Evolutionary conservation across 2,329 filamentous ascomycete species (phyloP), one percentile per base, ranked within the genome.

Genomic region (Monosporascus sp.): DNA sequence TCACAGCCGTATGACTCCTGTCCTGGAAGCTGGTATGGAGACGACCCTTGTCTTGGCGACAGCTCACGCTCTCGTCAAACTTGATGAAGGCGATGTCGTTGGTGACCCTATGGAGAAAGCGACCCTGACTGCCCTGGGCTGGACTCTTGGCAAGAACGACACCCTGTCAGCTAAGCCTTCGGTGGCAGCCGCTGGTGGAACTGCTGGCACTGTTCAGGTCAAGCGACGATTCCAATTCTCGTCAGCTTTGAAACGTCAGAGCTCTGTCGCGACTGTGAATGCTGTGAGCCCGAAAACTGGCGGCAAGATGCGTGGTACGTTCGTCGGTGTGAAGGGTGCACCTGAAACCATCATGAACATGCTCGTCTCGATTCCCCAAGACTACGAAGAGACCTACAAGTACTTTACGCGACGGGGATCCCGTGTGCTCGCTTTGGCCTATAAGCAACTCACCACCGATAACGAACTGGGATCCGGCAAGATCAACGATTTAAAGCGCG

Each of bases 41-140:
- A 97, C 94, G 0, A 95, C 92, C 8, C 78, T 99, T 52, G 94
- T 97, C 50, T 83, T 99, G 51, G 93, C 94, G 42, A 96, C 92
- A 14, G 94, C 94, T 2, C 94, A 99, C 68, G 94, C 94, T 42
- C 78, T 99, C 27, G 95, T 99, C 48, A 97, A 93, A 68, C 81
- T 99, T 17, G 94, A 99, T 60, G 94, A 99, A 69, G 94, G 94
- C 20, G 94, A 99, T 14, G 88, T 97, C 61, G 94, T 99, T 45
- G 94, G 94, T 64, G 94, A 99, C 66, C 94, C 94, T 2, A 99
- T 99, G 94, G 94, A 99, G 68, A 97, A 97, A 73, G 94, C 94
- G 45, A 97, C 94, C 1, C 77, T 99, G 27, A 77, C 81, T 48
- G 91, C 93, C 52, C 84, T 99, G 11, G 92, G 93, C 51, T 99